Percentiles rank a stretch among this genome's conserved stretches.
phyloP scores from a whole-genome alignment of 2,329 filamentous ascomycete species.

The Stemphylium vesicarium region DNA sequence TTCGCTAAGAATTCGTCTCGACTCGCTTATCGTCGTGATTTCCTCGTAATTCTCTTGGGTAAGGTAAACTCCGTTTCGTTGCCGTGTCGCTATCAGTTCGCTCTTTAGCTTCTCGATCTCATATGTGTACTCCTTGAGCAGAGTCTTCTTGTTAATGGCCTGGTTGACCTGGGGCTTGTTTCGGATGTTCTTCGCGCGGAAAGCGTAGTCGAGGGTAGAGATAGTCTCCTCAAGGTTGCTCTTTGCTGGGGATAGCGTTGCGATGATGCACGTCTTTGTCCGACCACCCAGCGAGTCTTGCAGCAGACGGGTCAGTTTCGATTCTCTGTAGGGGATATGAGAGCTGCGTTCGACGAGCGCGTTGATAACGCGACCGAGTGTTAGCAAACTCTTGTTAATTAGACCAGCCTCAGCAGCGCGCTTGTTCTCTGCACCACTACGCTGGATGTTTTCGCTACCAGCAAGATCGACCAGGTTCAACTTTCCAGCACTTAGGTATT shows the following conservation, averaged over 20 bases:
- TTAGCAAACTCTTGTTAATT: slow-evolving; percentile 97
- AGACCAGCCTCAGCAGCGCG: slow-evolving; percentile 92
- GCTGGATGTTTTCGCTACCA: slow-evolving; percentile 96
- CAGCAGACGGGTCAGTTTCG: slow-evolving; percentile 89
- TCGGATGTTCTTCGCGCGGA: slow-evolving; percentile 96
- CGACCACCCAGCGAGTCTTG: slow-evolving; percentile 96
- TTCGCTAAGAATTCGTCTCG: slow-evolving; percentile 85
- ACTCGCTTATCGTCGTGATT: slow-evolving; percentile 90
- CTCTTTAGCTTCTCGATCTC: slow-evolving; percentile 96
- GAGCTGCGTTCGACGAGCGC: slow-evolving; percentile 87
- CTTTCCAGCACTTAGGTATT: slow-evolving; percentile 89
- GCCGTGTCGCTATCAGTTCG: slow-evolving; percentile 88
- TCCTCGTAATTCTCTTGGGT: slow-evolving; percentile 89
- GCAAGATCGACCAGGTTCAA: slow-evolving; percentile 96
- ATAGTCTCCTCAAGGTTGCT: slow-evolving; percentile 98
- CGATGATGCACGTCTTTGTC: slow-evolving; percentile 98
- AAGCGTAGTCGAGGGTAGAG: slow-evolving; percentile 96
- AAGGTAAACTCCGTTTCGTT: slow-evolving; percentile 94
- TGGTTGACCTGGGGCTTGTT: slow-evolving; percentile 98
- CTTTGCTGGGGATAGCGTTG: slow-evolving; percentile 91
- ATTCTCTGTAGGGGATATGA: slow-evolving; percentile 93
- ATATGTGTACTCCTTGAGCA: slow-evolving; percentile 85
- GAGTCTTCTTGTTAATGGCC: slow-evolving; percentile 87
- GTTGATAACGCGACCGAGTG: slow-evolving; percentile 95
- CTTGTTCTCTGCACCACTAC: slow-evolving; percentile 97